phyloP scores from a whole-genome alignment of 2,329 filamentous ascomycete genomes.

The Aspergillus glaucus region DNA sequence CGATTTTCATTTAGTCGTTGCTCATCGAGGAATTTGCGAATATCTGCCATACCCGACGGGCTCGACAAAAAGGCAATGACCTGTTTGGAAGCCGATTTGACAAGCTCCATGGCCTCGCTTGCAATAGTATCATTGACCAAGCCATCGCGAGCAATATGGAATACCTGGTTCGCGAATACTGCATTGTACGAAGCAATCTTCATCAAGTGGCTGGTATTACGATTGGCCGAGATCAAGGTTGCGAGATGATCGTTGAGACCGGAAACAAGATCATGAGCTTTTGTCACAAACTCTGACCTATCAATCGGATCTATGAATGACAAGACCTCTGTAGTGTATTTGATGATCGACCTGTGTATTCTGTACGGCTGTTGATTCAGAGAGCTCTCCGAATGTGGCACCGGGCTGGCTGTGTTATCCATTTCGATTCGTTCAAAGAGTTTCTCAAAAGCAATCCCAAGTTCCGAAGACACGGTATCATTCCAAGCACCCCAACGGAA shows the following conservation, averaged over 20 bases:
- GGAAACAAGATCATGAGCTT: constrained; percentile 28
- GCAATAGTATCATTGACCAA: constrained; percentile 19
- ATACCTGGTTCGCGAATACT: constrained; percentile 34
- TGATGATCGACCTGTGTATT: constrained; percentile 39
- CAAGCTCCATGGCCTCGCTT: constrained; percentile 21
- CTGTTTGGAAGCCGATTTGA: constrained; percentile 30
- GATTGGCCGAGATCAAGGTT: constrained; percentile 10
- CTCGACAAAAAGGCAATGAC: constrained; percentile 31
- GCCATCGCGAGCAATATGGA: constrained; percentile 31
- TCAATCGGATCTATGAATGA: constrained; percentile 52
- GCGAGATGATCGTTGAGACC: constrained; percentile 33
- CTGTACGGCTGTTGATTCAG: constrained; percentile 8
- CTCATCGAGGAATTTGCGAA: constrained; percentile 42
- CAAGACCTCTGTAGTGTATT: constrained; percentile 45
- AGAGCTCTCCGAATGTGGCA: constrained; percentile 3
- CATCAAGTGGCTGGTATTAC: constrained; percentile 13
- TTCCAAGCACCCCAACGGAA: constrained; percentile 51
- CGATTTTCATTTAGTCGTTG: constrained; percentile 36
- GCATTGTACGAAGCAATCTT: constrained; percentile 26
- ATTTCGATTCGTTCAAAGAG: constrained; percentile 22
- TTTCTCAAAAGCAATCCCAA: constrained; percentile 31
- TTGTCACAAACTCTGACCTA: constrained; percentile 41
- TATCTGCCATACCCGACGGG: constrained; percentile 25
- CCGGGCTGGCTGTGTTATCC: constrained; percentile 1
- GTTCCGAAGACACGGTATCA: constrained; percentile 46